Percentiles rank a stretch among this genome's conserved stretches.
These are phyloP conservation scores for Collybia nuda DNA, from an alignment of 768 basidiomycete species.

Conservation along the genomic window DNA sequence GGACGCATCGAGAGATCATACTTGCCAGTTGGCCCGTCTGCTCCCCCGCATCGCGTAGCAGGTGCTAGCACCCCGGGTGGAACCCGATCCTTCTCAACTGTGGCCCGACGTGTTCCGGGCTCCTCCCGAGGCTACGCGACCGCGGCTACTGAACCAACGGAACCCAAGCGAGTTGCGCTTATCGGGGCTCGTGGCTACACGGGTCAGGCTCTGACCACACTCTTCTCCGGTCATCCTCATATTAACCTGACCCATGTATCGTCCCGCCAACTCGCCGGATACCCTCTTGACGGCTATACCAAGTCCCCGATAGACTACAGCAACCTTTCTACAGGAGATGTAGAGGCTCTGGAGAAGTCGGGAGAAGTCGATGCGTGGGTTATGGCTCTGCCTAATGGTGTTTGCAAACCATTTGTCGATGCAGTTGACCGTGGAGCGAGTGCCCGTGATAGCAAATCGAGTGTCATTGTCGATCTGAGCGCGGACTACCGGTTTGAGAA, in stretches of 20 bases:
- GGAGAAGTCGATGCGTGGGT: constrained; percentile 97
- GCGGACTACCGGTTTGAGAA: constrained; percentile 96
- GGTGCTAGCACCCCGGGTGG: constrained; percentile 32
- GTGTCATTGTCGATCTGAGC: constrained; percentile 88
- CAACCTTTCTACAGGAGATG: constrained; percentile 76
- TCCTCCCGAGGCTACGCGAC: constrained; percentile 82
- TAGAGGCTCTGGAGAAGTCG: constrained; percentile 85
- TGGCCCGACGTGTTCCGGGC: constrained; percentile 47
- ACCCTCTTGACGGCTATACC: constrained; percentile 75
- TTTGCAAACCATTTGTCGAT: constrained; percentile 95
- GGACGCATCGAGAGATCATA: constrained; percentile 86
- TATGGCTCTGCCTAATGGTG: constrained; percentile 98
- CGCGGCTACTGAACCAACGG: constrained; percentile 43
- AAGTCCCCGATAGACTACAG: constrained; percentile 75
- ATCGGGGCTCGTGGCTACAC: constrained; percentile 97
- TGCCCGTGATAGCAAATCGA: constrained; percentile 45
- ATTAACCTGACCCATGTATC: constrained; percentile 94
- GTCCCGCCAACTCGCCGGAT: constrained; percentile 89
- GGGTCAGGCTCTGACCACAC: constrained; percentile 84
- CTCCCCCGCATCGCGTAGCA: constrained; percentile 51
- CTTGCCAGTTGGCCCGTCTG: constrained; percentile 82
- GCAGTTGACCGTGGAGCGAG: constrained; percentile 80
- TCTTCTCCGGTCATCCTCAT: constrained; percentile 88
- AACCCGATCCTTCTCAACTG: constrained; percentile 57
- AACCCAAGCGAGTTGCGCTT: constrained; percentile 87